Percentiles rank a stretch among this genome's conserved stretches.
Conservation (phyloP, 2,329 filamentous ascomycete species). For the Hyphodiscus sp. region DNA sequence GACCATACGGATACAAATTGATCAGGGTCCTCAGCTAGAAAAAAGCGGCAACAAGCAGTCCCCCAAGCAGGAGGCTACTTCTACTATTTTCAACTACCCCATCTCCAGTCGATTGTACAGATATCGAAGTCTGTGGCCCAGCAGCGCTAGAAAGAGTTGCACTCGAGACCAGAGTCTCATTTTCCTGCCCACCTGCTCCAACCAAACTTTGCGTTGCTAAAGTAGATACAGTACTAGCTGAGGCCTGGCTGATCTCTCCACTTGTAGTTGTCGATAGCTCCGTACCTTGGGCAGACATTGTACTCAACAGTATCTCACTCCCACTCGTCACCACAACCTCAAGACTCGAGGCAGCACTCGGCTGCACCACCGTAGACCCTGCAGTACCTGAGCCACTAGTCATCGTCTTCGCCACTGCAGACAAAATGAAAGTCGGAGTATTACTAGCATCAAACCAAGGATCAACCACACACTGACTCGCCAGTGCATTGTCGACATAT, state of each 20-base stretch:
- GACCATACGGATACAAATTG: too few relatives aligned
- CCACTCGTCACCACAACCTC: background rate
- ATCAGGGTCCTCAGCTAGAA: background rate
- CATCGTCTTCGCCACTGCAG: background rate
- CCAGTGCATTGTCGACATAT: conserved; percentile 19
- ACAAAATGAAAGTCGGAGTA: background rate
- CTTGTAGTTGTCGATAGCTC: background rate
- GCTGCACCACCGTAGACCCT: too few relatives aligned
- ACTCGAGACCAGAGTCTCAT: background rate
- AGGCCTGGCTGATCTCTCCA: background rate
- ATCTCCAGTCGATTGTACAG: background rate
- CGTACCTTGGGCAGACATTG: background rate
- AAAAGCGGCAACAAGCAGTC: background rate
- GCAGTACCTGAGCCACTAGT: background rate
- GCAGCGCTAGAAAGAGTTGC: background rate
- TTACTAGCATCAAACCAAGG: conserved; percentile 16
- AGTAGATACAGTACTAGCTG: background rate
- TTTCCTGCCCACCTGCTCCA: background rate
- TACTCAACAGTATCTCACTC: background rate
- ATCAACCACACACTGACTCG: conserved; percentile 20
- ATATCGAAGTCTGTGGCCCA: background rate
- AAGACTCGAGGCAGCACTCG: too few relatives aligned
- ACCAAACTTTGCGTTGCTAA: background rate
- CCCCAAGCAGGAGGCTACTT: background rate
- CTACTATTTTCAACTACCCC: background rate